Percentiles rank a stretch among this genome's conserved stretches.
These are phyloP conservation scores for Cephaloascus fragrans DNA, from an alignment of 805 yeast species.

Conservation along the genomic window DNA sequence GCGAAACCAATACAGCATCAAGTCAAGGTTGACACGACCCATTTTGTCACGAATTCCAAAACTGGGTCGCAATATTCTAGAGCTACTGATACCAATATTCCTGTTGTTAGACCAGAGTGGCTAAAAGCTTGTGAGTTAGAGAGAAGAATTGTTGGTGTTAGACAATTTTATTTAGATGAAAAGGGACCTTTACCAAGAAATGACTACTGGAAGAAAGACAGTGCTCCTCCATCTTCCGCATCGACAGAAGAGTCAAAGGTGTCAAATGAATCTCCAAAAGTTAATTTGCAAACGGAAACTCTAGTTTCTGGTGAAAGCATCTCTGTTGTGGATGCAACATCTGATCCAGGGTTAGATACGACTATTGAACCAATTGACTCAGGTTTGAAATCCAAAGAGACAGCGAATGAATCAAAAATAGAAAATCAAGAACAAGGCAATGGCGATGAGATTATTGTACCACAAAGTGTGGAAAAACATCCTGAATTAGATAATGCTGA, in stretches of 20 bases:
- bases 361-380: slow-evolving; percentile 1
- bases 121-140: slow-evolving; percentile 86
- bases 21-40: slow-evolving; percentile 88
- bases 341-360: too few species aligned
- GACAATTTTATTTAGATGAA: slow-evolving; percentile 68
- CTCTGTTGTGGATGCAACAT: too few species aligned
- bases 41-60: slow-evolving; percentile 65
- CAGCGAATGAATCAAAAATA: too few species aligned
- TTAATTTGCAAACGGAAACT: too few species aligned
- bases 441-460: too few species aligned
- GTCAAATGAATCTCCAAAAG: not conserved
- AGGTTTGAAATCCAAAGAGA: too few species aligned
- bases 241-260: not conserved
- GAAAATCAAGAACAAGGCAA: too few species aligned
- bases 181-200: slow-evolving; percentile 33
- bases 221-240: slow-evolving; percentile 1
- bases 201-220: slow-evolving; percentile 24
- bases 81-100: slow-evolving; percentile 82
- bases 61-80: slow-evolving; percentile 65
- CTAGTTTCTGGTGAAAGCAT: too few species aligned
- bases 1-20: slow-evolving; percentile 68
- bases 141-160: slow-evolving; percentile 84
- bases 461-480: too few species aligned
- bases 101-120: slow-evolving; percentile 96
- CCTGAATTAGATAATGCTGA: too few species aligned